Evolutionary conservation across 495 filamentous ascomycete genomes (phyloP).

Genomic region (Annulohypoxylon nitens): DNA sequence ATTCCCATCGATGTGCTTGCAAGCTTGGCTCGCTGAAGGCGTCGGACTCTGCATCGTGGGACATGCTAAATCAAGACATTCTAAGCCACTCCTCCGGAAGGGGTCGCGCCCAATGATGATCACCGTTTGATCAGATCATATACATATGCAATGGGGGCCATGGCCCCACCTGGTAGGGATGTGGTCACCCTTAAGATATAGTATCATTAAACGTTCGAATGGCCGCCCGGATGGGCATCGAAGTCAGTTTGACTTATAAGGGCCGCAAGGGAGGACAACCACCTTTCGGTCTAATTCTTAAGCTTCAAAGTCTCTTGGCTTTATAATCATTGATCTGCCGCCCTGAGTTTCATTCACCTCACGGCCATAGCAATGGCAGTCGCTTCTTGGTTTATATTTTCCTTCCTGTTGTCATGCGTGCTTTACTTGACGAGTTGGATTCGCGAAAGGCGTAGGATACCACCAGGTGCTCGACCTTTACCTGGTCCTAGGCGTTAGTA

Average conservation of each 20-base stretch:
- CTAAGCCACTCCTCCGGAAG: conserved; percentile 34
- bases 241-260: conserved; percentile 36
- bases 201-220: conserved; percentile 22
- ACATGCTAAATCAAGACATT: conserved; percentile 36
- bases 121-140: conserved; percentile 26
- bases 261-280: conserved; percentile 7
- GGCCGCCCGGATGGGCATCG: not conserved
- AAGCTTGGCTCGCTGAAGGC: not conserved
- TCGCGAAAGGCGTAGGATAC: conserved; percentile 34
- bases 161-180: conserved; percentile 26
- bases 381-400: conserved; percentile 33
- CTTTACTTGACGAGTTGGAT: conserved; percentile 36
- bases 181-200: conserved; percentile 12
- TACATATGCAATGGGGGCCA: conserved; percentile 20
- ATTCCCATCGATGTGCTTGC: conserved; percentile 14
- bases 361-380: conserved; percentile 37
- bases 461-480: conserved; percentile 43
- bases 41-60: conserved; percentile 37
- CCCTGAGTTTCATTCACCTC: conserved; percentile 1
- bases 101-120: conserved; percentile 2
- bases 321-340: conserved; percentile 5
- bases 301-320: conserved; percentile 21
- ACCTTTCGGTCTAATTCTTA: conserved; percentile 8
- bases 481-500: conserved; percentile 54
- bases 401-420: conserved; percentile 27